Evolutionary conservation across 179 eudicot species (phyloP), one percentile per base, ranked within the genome.

Genomic region (Beta macrorhiza): DNA sequence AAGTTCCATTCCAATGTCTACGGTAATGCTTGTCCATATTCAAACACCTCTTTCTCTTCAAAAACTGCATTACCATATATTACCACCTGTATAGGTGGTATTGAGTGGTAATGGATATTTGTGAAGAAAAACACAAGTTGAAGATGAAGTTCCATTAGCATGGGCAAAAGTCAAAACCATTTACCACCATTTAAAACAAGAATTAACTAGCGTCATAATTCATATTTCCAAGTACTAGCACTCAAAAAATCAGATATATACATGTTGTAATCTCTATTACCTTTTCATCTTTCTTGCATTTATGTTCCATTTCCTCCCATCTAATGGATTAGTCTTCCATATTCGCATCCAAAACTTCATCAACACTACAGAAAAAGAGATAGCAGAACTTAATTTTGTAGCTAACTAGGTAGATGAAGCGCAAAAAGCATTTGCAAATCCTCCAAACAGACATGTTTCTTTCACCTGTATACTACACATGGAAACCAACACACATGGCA

Each of bases 341-440:
- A 70, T 0, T 58, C 4, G 56, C 44, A 12, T 70, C 76, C 59
- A 25, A 17, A 52, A 2, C 74, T 47, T 62, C 78, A 64, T 55
- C 70, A 44, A 7, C 69, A 17, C 82, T 80, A 32, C 67, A 52
- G 29, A 37, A 73, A 14, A 80, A 73, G 51, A 17, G 5, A 63
- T 7, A 63, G 1, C 2, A 56, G 5, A 75, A 37, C 78, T 75
- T 65, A 75, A 49, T 13, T 73, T 74, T 56, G 44, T 29, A 56
- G 47, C 63, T 19, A 73, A 14, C 5, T 53, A 73, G 19, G 45
- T 53, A 25, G 19, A 73, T 55, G 51, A 14, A 58, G 62, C 17
- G 10, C 62, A 58, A 5, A 58, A 58, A 58, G 19, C 63, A 58
- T 58, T 58, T 17, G 5, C 44, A 2, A 72, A 72, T 4, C 76